A percentile compares a stretch with the other conserved stretches of the same genome.
Conservation (phyloP, 345 rosid species). For the Streptanthus diversifolius region DNA sequence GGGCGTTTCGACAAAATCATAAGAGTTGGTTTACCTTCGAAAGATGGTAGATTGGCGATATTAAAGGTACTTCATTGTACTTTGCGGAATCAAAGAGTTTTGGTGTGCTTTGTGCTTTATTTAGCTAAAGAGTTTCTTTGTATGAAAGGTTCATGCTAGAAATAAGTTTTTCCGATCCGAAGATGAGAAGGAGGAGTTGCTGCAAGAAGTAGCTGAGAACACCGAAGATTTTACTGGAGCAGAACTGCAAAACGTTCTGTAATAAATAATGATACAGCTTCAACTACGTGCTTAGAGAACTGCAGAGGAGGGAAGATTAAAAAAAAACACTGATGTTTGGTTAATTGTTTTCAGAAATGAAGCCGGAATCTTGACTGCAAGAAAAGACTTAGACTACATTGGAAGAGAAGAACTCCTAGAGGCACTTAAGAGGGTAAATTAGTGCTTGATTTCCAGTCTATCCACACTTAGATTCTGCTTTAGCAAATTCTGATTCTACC, state of each 20-base stretch:
- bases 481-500: conserved; percentile 7
- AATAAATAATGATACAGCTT: conserved; percentile 11
- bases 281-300: background rate
- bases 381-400: conserved; percentile 84
- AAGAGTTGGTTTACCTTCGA: conserved; percentile 92
- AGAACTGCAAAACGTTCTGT: conserved; percentile 96
- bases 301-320: background rate
- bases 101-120: conserved; percentile 10
- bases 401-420: conserved; percentile 89
- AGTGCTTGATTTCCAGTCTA: conserved; percentile 13
- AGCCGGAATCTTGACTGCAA: conserved; percentile 96
- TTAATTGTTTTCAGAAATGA: conserved; percentile 60
- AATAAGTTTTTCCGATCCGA: conserved; percentile 84
- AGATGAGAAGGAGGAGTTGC: conserved; percentile 63
- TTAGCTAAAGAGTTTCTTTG: conserved; percentile 14
- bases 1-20: conserved; percentile 96
- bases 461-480: background rate
- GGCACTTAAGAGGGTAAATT: conserved; percentile 78
- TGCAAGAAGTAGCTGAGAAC: conserved; percentile 75
- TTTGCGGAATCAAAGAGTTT: background rate
- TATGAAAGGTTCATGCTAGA: conserved; percentile 84
- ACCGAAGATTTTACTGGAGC: conserved; percentile 95
- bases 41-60: conserved; percentile 89
- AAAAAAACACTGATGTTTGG: conserved; percentile 29
- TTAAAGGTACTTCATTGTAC: conserved; percentile 51